Evolutionary conservation across 495 filamentous ascomycete genomes (phyloP), one percentile per base, ranked within the genome.

Genomic region (Annulohypoxylon stygium): DNA sequence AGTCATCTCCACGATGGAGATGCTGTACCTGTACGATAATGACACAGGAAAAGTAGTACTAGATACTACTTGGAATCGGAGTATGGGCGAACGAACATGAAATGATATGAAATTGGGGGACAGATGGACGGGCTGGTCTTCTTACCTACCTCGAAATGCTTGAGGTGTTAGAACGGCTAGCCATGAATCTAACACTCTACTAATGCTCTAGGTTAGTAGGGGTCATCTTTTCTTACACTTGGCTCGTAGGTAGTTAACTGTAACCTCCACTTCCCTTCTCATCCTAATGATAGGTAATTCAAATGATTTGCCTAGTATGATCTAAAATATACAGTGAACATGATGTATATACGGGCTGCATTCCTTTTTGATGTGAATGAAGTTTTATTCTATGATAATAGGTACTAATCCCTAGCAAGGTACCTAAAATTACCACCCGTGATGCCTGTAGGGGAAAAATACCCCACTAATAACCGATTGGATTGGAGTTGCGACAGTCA

Each of bases 21-120:
- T 16, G 7, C n/a, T 58, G 33, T n/a, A 39, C 33, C 34, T 58
- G 54, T 58, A 58, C 54, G n/a, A 39, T 58, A 58, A 58, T 8
- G 54, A 20, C 18, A 47, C 43, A 47, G 53, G 53, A 4, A 16
- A 36, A 26, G 14, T 33, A 20, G 53, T 36, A 18, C 33, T 23
- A 12, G 14, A 59, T 39, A 41, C 36, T 34, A 59, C 23, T 33
- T 9, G 18, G 16, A 60, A 18, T 39, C 2, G 11, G 30, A 16
- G 34, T 37, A 39, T 20, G 54, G 33, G 25, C 14, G 12, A 14
- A 33, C 16, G 54, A 6, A 30, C 30, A 30, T 4, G 30, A 30
- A 6, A 33, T n/a, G 3, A 14, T 33, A 30, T 30, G 25, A 16
- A 6, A 18, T 47, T 20, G n/a, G n/a, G 43, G 43, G 43, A 30